phyloP scores from a whole-genome alignment of 768 basidiomycete species.

The Rhodosporidiobolus sp. region DNA sequence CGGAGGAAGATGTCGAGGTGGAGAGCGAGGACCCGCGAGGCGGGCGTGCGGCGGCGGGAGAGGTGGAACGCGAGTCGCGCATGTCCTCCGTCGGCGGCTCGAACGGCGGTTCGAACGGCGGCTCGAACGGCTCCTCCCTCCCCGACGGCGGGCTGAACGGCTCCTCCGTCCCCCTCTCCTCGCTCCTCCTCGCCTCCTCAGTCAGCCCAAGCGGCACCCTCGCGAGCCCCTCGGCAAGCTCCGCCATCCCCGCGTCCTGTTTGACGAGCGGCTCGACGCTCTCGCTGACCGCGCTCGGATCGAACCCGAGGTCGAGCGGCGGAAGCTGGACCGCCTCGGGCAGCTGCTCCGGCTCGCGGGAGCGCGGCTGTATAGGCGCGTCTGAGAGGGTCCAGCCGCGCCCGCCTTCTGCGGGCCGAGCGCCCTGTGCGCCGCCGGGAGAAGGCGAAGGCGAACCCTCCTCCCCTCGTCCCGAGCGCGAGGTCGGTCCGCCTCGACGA shows the following conservation, averaged over 20 bases:
- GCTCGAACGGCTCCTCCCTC: neutral
- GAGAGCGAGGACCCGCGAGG: neutral
- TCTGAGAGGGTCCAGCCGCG: slow-evolving; percentile 18
- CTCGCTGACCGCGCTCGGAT: neutral
- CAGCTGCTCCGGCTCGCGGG: too few species aligned
- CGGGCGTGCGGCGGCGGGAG: neutral
- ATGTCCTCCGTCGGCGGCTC: neutral
- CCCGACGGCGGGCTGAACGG: neutral
- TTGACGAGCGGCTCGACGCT: neutral
- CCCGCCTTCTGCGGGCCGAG: neutral
- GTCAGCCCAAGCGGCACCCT: neutral
- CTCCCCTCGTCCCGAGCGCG: neutral
- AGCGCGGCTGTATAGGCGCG: neutral
- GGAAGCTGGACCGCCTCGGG: neutral
- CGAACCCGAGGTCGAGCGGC: slow-evolving; percentile 1
- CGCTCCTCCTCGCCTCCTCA: neutral
- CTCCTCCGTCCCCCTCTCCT: neutral
- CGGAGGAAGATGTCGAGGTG: neutral
- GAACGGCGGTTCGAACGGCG: neutral
- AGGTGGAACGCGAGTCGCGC: neutral
- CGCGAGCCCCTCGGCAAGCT: neutral
- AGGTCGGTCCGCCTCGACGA: neutral
- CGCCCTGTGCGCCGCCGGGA: too few species aligned
- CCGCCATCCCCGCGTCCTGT: neutral
- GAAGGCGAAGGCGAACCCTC: neutral